Base-by-base conservation (phyloP, 2,329 filamentous ascomycete genomes). In the Talaromyces marneffei region DNA sequence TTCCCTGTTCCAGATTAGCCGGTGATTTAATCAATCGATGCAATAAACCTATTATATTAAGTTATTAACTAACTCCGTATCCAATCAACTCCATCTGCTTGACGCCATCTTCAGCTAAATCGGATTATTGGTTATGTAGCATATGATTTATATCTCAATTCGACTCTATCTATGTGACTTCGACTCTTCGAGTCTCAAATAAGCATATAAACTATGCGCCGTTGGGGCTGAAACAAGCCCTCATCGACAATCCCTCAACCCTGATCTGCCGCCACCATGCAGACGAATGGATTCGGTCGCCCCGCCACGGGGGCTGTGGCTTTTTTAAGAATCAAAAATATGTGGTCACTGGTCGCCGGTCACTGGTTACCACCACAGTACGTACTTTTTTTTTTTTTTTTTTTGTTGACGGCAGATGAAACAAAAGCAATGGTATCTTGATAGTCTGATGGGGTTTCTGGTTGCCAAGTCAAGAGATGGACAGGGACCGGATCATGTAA, bases 251-350 rank as follows among this genome's bases (percentile, higher is more conserved):
- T 52, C 46, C 42, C 42, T 57, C 42, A 42, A 56, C 37, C 53
- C 25, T 44, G 61, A 63, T 63, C 61, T 57, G 50, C 61, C 61
- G 61, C 61, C 57, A 57, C 61, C 57, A 59, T 60, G 61, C 61
- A 60, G 42, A 25, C 60, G 46, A 33, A 57, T 59, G 54, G 48
- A 52, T 52, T 42, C 35, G 18, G 57, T 31, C 31, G 39, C 59
- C 59, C 39, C 52, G 48, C 57, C 40, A 42, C 27, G 48, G 48
- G 16, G 31, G 44, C 37, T 29, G 29, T 46, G 18, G 50, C 57
- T 59, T 33, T 52, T 33, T 52, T 31, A 29, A 52, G 27, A 31
- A 31, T 33, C 8, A 33, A 27, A n/a, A 48, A 48, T 48, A 25
- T 16, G 42, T 10, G 20, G 33, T 37, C 9, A 40, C 9, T 44